These are phyloP conservation scores for Pneumocystis sp. DNA, from an alignment of 1,139 yeast species.

Conservation along the genomic window DNA sequence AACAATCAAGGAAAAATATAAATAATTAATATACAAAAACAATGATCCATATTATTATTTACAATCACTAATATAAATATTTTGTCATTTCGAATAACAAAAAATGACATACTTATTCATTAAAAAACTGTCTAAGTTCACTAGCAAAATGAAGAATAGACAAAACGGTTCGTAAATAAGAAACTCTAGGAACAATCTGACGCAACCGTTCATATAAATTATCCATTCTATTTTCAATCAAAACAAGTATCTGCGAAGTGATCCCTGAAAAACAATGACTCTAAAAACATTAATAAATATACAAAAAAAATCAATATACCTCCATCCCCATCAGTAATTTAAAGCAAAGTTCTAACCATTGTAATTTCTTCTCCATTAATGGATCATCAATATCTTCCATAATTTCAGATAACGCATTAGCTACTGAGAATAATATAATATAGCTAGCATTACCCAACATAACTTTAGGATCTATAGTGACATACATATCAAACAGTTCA, in stretches of 20 bases:
- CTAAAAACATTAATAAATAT: background rate
- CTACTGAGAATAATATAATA: background rate
- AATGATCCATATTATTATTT: background rate
- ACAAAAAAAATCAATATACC: background rate
- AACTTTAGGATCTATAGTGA: background rate
- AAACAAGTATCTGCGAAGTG: background rate
- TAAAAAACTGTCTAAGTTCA: background rate
- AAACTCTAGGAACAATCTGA: background rate
- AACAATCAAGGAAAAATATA: background rate
- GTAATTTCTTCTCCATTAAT: background rate
- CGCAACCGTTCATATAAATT: background rate
- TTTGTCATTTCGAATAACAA: background rate
- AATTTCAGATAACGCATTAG: background rate
- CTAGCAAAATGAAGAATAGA: background rate
- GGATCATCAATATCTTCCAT: background rate
- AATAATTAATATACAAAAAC: background rate
- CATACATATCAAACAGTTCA: background rate
- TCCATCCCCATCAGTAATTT: background rate
- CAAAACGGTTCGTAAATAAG: background rate
- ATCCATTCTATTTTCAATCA: background rate
- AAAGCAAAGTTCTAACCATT: background rate
- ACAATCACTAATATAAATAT: background rate
- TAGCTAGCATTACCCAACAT: background rate
- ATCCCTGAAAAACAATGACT: background rate
- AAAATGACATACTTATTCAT: background rate